These are phyloP conservation scores for Limonium bicolor DNA, from an alignment of 148 eudicot species.

Conservation along the genomic window DNA sequence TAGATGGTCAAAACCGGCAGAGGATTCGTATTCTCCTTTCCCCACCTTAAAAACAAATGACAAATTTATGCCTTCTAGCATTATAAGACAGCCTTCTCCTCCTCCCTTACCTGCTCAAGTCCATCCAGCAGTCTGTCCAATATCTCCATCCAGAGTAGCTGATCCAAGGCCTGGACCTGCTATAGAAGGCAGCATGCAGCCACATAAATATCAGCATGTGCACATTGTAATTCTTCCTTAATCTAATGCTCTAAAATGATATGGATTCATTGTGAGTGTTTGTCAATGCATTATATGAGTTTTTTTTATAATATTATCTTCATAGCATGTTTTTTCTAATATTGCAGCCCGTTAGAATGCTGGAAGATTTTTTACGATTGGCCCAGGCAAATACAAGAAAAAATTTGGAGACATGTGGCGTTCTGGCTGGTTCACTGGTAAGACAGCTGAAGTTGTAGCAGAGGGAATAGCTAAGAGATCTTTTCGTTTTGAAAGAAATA, in stretches of 20 bases:
- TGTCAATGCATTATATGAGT: not conserved
- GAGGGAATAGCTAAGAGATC: too few species aligned
- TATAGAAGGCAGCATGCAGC: constrained; percentile 33
- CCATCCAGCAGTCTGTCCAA: constrained; percentile 38
- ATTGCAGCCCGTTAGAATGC: constrained; percentile 82
- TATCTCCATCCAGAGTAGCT: constrained; percentile 87
- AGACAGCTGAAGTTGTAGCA: constrained; percentile 10
- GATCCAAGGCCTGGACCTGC: constrained; percentile 96
- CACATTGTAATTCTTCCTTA: constrained; percentile 71
- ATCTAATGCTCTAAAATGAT: not conserved
- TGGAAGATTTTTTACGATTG: constrained; percentile 85
- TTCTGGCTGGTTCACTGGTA: constrained; percentile 95
- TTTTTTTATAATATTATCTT: constrained; percentile 2
- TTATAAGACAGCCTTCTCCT: constrained; percentile 84
- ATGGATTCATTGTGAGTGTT: constrained; percentile 1
- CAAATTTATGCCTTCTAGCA: constrained; percentile 19
- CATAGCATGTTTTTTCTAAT: constrained; percentile 4
- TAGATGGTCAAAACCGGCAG: constrained; percentile 50
- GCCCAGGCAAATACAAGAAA: constrained; percentile 68
- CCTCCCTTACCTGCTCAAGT: constrained; percentile 95
- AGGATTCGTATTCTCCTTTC: constrained; percentile 17
- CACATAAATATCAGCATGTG: constrained; percentile 68
- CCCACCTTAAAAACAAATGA: constrained; percentile 11
- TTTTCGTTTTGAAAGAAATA: too few species aligned
- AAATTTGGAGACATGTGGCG: constrained; percentile 93